phyloP scores from a whole-genome alignment of 78 protist species.

The Dictyostelium intermedium region DNA sequence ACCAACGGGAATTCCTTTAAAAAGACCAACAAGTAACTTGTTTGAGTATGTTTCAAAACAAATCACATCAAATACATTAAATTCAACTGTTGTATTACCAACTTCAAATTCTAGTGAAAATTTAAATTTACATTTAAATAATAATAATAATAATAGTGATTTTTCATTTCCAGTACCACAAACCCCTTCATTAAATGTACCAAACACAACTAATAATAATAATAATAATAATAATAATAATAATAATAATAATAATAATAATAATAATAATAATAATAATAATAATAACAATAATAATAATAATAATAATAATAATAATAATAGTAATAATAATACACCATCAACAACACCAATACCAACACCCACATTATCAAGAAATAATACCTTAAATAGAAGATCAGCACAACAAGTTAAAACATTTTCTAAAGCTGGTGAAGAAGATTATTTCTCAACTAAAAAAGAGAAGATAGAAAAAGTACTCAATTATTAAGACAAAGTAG shows the following conservation, averaged over 20 bases:
- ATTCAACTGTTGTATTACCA: neutral
- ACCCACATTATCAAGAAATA: slow-evolving; percentile 16
- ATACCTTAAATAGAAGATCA: neutral
- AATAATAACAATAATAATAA: neutral
- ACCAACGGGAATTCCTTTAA: neutral
- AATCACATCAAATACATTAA: neutral
- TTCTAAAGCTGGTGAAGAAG: slow-evolving; percentile 30
- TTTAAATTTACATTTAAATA: neutral
- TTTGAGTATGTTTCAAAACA: neutral
- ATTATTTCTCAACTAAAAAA: neutral
- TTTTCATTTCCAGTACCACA: neutral
- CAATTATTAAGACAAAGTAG: slow-evolving; percentile 18
- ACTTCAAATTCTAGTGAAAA: neutral
- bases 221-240: neutral
- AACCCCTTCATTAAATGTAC: neutral
- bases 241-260: neutral
- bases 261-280: neutral
- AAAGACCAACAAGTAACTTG: neutral
- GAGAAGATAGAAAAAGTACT: slow-evolving; percentile 25
- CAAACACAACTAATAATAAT: too few species aligned
- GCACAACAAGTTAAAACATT: neutral
- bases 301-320: neutral
- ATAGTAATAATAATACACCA: neutral
- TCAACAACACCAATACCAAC: neutral
- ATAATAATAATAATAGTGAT: neutral